These are phyloP conservation scores for Nannochloropsis salina DNA, from an alignment of 108 stramenopile species.

Conservation along the genomic window DNA sequence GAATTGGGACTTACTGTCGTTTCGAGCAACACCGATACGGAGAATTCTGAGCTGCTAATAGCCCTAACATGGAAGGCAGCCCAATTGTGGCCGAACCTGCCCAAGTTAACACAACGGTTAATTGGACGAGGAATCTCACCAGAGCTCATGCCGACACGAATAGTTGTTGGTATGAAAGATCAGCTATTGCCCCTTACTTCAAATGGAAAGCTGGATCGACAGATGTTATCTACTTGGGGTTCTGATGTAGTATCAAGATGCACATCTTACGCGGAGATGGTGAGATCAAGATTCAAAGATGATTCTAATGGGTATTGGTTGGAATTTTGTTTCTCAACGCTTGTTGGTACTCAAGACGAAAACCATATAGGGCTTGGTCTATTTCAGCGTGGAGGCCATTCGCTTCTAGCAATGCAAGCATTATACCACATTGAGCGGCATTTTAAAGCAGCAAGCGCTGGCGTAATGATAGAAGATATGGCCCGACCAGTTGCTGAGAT, in stretches of 20 bases:
- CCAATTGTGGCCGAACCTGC: neutral
- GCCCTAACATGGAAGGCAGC: slow-evolving; percentile 14
- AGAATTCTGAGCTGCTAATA: neutral
- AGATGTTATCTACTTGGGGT: neutral
- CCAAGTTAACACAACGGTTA: neutral
- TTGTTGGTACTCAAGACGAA: neutral
- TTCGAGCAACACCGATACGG: neutral
- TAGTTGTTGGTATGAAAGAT: neutral
- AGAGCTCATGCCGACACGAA: neutral
- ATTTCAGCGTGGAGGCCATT: neutral
- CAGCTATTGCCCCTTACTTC: neutral
- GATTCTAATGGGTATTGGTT: neutral
- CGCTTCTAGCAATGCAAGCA: neutral
- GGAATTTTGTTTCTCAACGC: neutral
- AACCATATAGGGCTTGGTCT: neutral
- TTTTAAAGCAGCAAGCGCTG: neutral
- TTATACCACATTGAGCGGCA: neutral
- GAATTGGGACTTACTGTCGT: neutral
- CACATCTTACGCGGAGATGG: neutral
- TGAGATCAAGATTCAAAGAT: neutral
- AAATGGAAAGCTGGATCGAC: neutral
- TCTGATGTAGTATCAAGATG: neutral
- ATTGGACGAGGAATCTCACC: neutral
- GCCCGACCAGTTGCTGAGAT: neutral
- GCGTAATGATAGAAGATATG: neutral